Base-by-base conservation (phyloP, 306 rosid species). In the Lupinus albus region DNA sequence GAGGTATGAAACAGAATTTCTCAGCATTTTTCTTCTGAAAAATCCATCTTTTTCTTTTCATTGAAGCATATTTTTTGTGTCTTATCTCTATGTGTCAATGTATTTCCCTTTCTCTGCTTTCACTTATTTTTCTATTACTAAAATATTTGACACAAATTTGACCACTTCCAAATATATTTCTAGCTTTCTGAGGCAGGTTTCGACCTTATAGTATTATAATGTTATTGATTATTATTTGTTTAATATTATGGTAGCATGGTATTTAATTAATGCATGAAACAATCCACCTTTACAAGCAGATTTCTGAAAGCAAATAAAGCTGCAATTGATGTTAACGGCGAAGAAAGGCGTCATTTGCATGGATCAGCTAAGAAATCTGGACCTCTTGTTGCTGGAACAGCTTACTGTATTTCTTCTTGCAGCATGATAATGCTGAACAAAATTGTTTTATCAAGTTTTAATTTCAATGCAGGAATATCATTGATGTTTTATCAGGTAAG, bases 401-500 rank as follows among this genome's bases (percentile, higher is more conserved):
- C 98, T 42, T 92, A 92, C 69, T 92, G 96, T 71, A 50, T 92
- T 67, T 92, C 96, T 58, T 92, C 98, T 3, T 92, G 98, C 72
- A 81, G 93, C 79, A 89, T 92, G 98, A 87, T 87, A 61, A 70
- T 92, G 85, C 80, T 92, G 70, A 92, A 92, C 73, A 92, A 92
- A 74, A 35, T 84, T 59, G 95, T 89, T 70, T 79, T 92, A 46
- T 92, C 95, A 4, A 41, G 89, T 67, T 89, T 81, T 41, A 79
- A 89, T 79, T 92, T 92, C 83, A 73, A 83, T 71, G 96, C 98
- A 1, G 98, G 95, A 66, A 77, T 89, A 78, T 87, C 93, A 0
- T 78, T 92, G 80, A 92, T 92, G 93, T 84, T 92, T 82, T 92
- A 87, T 79, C 98, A 92, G 67, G 98, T 84, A 79, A 82, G 80